These are phyloP conservation scores for Candida cerambycidarum DNA, from an alignment of 805 yeast genomes.

Conservation along the genomic window DNA sequence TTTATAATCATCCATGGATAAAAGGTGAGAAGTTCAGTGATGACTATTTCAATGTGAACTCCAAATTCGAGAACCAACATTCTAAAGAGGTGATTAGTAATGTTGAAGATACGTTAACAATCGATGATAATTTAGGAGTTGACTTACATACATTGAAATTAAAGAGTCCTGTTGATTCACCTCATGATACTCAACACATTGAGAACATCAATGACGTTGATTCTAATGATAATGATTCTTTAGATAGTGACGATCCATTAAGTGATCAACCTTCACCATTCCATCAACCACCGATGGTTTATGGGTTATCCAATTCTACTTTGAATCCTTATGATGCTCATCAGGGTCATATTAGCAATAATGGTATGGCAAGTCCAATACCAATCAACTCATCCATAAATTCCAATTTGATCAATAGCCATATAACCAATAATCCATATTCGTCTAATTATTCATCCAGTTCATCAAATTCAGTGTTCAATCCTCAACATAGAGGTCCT, in stretches of 20 bases:
- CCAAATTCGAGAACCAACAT: constrained; percentile 14
- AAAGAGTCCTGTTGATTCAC: constrained; percentile 9
- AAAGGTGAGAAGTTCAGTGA: constrained; percentile 15
- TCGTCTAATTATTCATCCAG: constrained; percentile 5
- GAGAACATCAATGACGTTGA: constrained; percentile 10
- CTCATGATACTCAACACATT: constrained; percentile 14
- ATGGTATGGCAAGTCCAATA: constrained; percentile 5
- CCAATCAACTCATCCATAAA: constrained; percentile 3
- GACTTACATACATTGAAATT: constrained; percentile 5
- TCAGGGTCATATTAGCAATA: not conserved
- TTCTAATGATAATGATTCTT: constrained; percentile 2
- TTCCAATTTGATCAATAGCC: constrained; percentile 1
- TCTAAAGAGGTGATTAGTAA: constrained; percentile 5
- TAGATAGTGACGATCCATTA: constrained; percentile 17
- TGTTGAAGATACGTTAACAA: constrained; percentile 1
- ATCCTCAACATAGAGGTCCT: constrained; percentile 11
- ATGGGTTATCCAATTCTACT: not conserved
- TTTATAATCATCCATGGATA: constrained; percentile 72
- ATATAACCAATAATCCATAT: constrained; percentile 3
- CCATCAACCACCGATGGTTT: constrained; percentile 7
- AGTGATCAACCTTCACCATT: constrained; percentile 17
- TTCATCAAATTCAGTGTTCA: constrained; percentile 7
- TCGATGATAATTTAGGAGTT: not conserved
- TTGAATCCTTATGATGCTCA: not conserved
- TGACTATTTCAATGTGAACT: constrained; percentile 17